A percentile compares a stretch with the other conserved stretches of the same genome.
These are phyloP conservation scores for Gossypioides kirkii DNA, from an alignment of 345 rosid species.

Conservation along the genomic window DNA sequence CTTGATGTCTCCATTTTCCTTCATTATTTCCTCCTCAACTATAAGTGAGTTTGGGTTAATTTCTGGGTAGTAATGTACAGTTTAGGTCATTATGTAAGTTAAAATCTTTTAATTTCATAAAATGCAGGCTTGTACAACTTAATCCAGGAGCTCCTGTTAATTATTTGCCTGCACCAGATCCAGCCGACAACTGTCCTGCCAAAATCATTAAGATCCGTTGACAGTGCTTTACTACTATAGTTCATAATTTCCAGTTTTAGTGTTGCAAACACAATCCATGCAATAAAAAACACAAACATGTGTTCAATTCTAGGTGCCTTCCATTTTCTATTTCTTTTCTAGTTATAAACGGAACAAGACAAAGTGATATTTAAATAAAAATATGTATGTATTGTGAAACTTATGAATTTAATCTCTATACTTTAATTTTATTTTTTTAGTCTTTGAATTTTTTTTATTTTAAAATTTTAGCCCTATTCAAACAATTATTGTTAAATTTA, in stretches of 20 bases:
- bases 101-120: not conserved
- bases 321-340: not conserved
- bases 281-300: not conserved
- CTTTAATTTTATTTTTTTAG: too few species aligned
- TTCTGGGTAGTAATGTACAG: not conserved
- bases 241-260: not conserved
- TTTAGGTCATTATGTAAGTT: too few species aligned
- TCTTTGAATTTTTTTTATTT: too few species aligned
- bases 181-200: conserved; percentile 35
- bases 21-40: conserved; percentile 46
- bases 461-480: too few species aligned
- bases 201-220: conserved; percentile 16
- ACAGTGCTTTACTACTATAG: not conserved
- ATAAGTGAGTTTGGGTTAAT: conserved; percentile 20
- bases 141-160: conserved; percentile 25
- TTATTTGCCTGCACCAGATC: conserved; percentile 30
- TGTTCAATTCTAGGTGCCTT: not conserved
- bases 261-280: not conserved
- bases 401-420: too few species aligned
- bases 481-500: too few species aligned
- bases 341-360: too few species aligned
- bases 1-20: conserved; percentile 42
- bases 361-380: too few species aligned
- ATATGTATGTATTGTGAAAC: too few species aligned
- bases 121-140: conserved; percentile 24